A percentile compares a stretch with the other conserved stretches of the same genome.
Conservation (phyloP, 2,329 filamentous ascomycete genomes). For the Fulvia fulva region DNA sequence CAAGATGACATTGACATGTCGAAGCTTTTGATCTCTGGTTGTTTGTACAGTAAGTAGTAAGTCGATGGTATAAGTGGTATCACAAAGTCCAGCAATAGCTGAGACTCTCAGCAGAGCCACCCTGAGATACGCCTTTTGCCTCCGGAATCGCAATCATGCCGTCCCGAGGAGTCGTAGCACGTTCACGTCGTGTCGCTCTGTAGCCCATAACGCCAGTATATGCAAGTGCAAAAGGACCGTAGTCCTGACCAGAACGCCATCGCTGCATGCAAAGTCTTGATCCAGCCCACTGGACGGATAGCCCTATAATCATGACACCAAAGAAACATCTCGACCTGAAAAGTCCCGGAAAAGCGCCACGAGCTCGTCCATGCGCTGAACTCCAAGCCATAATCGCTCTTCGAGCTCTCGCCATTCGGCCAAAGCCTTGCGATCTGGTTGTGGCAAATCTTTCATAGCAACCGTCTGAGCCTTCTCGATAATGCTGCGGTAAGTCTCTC, state of each 20-base stretch:
- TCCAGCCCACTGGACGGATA: not conserved
- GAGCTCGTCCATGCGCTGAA: slow-evolving; percentile 77
- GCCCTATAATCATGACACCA: slow-evolving; percentile 15
- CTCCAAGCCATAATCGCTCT: slow-evolving; percentile 71
- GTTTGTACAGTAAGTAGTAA: not conserved
- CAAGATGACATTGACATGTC: too few species aligned
- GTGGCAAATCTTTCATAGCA: slow-evolving; percentile 76
- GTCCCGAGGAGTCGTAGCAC: slow-evolving; percentile 4
- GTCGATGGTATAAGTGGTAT: not conserved
- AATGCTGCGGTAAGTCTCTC: slow-evolving; percentile 65
- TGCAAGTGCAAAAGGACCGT: slow-evolving; percentile 3
- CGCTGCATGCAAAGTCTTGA: slow-evolving; percentile 2
- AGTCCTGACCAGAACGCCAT: slow-evolving; percentile 5
- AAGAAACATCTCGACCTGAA: slow-evolving; percentile 25
- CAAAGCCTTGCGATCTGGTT: slow-evolving; percentile 67
- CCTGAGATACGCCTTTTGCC: not conserved
- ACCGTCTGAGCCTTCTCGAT: slow-evolving; percentile 78
- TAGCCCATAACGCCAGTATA: not conserved
- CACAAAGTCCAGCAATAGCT: not conserved
- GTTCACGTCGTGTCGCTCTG: not conserved
- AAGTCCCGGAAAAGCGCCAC: slow-evolving; percentile 66
- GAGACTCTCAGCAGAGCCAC: not conserved
- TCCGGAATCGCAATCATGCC: not conserved
- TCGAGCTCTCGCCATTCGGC: slow-evolving; percentile 60
- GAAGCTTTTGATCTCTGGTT: not conserved